Conservation (phyloP, 208 protist species). For the Trypanosoma brucei region DNA sequence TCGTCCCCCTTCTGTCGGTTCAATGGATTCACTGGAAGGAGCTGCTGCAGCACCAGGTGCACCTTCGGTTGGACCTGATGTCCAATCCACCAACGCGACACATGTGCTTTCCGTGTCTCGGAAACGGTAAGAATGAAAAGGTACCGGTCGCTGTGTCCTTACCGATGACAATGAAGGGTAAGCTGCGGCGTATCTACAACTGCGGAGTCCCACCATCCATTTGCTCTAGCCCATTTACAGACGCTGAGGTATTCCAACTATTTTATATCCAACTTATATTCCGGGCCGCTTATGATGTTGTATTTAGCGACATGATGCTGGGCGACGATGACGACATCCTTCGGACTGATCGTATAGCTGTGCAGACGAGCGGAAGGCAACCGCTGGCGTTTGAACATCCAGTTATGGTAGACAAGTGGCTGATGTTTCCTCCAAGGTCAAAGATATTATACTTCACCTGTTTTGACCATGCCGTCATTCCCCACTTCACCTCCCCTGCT, state of each 20-base stretch:
- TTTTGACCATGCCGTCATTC: slow-evolving; percentile 61
- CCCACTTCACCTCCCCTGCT: slow-evolving; percentile 37
- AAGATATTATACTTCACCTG: slow-evolving; percentile 43
- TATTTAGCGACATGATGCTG: slow-evolving; percentile 38
- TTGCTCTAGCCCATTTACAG: slow-evolving; percentile 58
- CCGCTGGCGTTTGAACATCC: slow-evolving; percentile 68
- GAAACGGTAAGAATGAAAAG: not conserved
- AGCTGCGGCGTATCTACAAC: slow-evolving; percentile 3
- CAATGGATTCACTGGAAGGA: slow-evolving; percentile 31
- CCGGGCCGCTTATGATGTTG: slow-evolving; percentile 68
- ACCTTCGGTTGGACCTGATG: slow-evolving; percentile 34
- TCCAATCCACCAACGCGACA: slow-evolving; percentile 7
- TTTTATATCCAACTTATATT: slow-evolving; percentile 83
- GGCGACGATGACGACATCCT: slow-evolving; percentile 19
- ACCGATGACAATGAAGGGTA: slow-evolving; percentile 28
- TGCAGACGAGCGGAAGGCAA: slow-evolving; percentile 24
- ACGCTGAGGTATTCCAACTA: slow-evolving; percentile 84
- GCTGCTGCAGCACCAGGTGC: slow-evolving; percentile 21
- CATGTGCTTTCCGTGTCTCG: not conserved
- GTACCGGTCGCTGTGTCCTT: slow-evolving; percentile 27
- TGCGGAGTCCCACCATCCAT: slow-evolving; percentile 20
- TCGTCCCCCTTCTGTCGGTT: slow-evolving; percentile 43
- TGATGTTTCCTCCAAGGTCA: slow-evolving; percentile 61
- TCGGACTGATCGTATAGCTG: slow-evolving; percentile 49
- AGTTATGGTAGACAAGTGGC: slow-evolving; percentile 20